Percentiles rank a stretch among this genome's conserved stretches.
phyloP scores from a whole-genome alignment of 148 eudicot genomes.

The Dysphania ambrosioides region DNA sequence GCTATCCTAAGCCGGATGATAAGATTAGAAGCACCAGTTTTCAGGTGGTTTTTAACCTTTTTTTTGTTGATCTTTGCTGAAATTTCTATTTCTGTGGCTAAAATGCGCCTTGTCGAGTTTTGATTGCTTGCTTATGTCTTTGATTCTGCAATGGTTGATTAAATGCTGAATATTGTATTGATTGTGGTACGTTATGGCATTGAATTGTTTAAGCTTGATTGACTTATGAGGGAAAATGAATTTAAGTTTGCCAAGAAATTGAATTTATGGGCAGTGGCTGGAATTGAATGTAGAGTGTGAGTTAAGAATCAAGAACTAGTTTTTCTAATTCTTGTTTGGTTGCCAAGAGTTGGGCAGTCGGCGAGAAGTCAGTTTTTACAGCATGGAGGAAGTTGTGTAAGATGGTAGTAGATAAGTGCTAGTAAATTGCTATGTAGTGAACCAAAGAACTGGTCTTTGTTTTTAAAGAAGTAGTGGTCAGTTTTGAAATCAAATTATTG shows the following conservation, averaged over 20 bases:
- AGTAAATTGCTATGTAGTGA: neutral
- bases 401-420: neutral
- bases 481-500: neutral
- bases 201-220: neutral
- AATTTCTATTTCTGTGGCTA: neutral
- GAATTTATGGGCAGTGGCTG: neutral
- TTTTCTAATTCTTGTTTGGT: neutral
- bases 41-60: constrained; percentile 41
- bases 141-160: neutral
- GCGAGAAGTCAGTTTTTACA: neutral
- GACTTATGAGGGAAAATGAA: neutral
- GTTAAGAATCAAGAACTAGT: neutral
- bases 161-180: neutral
- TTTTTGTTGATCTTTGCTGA: neutral
- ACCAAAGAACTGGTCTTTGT: neutral
- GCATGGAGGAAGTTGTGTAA: neutral
- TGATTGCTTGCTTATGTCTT: neutral
- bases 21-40: constrained; percentile 87
- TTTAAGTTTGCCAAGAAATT: neutral
- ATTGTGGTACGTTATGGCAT: neutral
- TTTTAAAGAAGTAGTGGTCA: no score
- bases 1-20: constrained; percentile 87
- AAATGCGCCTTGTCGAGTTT: neutral
- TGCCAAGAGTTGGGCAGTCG: neutral
- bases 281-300: neutral